Percentiles rank a stretch among this genome's conserved stretches.
phyloP scores from a whole-genome alignment of 352 stramenopile genomes.

The Phytophthora constricta region DNA sequence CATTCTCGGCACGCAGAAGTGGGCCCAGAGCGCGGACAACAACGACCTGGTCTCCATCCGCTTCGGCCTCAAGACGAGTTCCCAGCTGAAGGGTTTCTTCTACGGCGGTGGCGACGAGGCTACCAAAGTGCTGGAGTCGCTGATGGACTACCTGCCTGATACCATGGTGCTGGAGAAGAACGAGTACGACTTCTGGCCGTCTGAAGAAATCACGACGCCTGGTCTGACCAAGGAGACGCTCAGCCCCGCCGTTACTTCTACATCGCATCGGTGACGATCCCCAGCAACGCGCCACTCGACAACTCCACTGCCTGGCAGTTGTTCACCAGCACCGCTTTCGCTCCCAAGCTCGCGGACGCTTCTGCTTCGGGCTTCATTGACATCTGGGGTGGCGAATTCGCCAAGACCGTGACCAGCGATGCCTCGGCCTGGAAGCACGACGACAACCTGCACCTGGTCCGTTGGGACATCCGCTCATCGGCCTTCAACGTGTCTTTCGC shows the following conservation, averaged over 20 bases:
- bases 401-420: slow-evolving; percentile 19
- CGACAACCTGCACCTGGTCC: slow-evolving; percentile 29
- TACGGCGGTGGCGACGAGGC: slow-evolving; percentile 13
- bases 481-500: slow-evolving; percentile 29
- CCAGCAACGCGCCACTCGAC: slow-evolving; percentile 15
- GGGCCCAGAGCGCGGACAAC: slow-evolving; percentile 31
- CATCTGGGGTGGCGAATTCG: slow-evolving; percentile 27
- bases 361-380: slow-evolving; percentile 28
- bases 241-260: slow-evolving; percentile 36
- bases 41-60: slow-evolving; percentile 35
- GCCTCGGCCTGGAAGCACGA: slow-evolving; percentile 38
- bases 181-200: slow-evolving; percentile 29
- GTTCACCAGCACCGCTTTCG: slow-evolving; percentile 21
- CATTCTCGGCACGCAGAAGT: slow-evolving; percentile 29
- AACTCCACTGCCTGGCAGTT: slow-evolving; percentile 28
- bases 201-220: slow-evolving; percentile 22
- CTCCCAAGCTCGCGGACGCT: slow-evolving; percentile 25
- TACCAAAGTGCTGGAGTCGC: slow-evolving; percentile 13
- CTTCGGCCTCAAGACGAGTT: slow-evolving; percentile 26
- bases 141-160: slow-evolving; percentile 23
- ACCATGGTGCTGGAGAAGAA: slow-evolving; percentile 28
- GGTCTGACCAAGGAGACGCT: slow-evolving; percentile 23
- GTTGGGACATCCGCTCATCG: slow-evolving; percentile 34
- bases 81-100: slow-evolving; percentile 26
- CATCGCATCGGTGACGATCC: slow-evolving; percentile 38